Evolutionary conservation across 2,329 filamentous ascomycete genomes (phyloP), one percentile per base, ranked within the genome.

Genomic region (Pseudopithomyces chartarum): DNA sequence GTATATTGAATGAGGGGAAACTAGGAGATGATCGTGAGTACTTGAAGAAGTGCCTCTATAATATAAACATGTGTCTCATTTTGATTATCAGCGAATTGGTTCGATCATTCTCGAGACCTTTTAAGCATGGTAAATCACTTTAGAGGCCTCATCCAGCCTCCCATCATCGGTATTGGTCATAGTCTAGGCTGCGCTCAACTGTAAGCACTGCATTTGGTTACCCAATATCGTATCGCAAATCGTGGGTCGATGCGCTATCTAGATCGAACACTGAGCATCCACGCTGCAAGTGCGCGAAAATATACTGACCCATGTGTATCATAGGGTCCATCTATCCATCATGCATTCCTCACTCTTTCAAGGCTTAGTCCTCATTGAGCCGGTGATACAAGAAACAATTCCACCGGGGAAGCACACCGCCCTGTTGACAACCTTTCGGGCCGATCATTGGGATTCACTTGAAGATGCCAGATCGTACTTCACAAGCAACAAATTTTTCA

Each of bases 311-410:
- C 5, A 4, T 4, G 8, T 29, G 5, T 4, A 29, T 29, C 8
- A 29, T 39, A 66, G 63, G 3, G 50, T 55, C 6, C 33, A 62
- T 23, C 61, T 66, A 8, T 42, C 63, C 6, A 26, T 52, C 17
- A 59, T 63, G 17, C 65, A 66, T 44, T 59, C 65, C 1, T 54
- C 59, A 8, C 61, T 67, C 15, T 63, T 65, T 38, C 60, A 64
- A 26, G 52, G 48, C 13, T 20, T 65, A 19, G 45, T 64, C 34
- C n/a, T 66, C 15, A 55, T 67, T 20, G 61, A 67, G 1, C 63
- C 63, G 4, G 55, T 65, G 11, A 55, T 67, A 1, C 50, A 56
- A 42, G 33, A 49, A 3, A 39, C 19, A 5, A 39, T 52, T 19
- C 65, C 65, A 3, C 57, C 63, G 11, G 65, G 65, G 2, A 61